Percentiles rank a stretch among this genome's conserved stretches.
phyloP scores from a whole-genome alignment of 805 yeast species.

The Saturnispora diversa region DNA sequence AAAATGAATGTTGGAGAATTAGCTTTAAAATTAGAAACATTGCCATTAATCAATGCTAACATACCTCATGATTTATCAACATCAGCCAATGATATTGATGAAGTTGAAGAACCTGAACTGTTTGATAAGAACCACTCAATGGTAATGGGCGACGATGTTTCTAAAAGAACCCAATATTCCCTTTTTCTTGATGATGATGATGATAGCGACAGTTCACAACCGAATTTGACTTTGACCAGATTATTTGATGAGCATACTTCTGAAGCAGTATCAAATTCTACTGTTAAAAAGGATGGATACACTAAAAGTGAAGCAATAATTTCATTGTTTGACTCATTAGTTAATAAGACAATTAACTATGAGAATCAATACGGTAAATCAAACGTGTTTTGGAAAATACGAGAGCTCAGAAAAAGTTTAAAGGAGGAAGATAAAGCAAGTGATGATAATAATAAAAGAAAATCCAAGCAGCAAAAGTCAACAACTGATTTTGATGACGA shows the following conservation, averaged over 20 bases:
- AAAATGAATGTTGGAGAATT: conserved; percentile 23
- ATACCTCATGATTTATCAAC: conserved; percentile 7
- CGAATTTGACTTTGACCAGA: conserved; percentile 26
- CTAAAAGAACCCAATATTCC: conserved; percentile 27
- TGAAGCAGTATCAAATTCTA: no score
- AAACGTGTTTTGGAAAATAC: conserved; percentile 4
- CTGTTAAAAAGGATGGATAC: conserved; percentile 8
- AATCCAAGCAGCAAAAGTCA: no score
- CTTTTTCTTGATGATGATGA: conserved; percentile 26
- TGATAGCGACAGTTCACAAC: conserved; percentile 22
- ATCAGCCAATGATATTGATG: conserved; percentile 13
- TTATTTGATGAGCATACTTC: conserved; percentile 28
- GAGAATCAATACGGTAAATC: neutral
- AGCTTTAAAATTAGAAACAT: neutral
- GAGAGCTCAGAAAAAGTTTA: neutral
- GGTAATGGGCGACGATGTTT: conserved; percentile 5
- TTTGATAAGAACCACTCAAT: no score
- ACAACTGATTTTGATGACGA: no score
- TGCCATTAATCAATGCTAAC: conserved; percentile 7
- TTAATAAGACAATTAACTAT: neutral
- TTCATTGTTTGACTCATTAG: conserved; percentile 1
- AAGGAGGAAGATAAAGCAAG: no score
- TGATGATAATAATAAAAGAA: no score
- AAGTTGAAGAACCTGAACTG: neutral
- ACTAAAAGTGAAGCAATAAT: neutral